phyloP scores from a whole-genome alignment of 148 eudicot species.

The Camellia sinensis region DNA sequence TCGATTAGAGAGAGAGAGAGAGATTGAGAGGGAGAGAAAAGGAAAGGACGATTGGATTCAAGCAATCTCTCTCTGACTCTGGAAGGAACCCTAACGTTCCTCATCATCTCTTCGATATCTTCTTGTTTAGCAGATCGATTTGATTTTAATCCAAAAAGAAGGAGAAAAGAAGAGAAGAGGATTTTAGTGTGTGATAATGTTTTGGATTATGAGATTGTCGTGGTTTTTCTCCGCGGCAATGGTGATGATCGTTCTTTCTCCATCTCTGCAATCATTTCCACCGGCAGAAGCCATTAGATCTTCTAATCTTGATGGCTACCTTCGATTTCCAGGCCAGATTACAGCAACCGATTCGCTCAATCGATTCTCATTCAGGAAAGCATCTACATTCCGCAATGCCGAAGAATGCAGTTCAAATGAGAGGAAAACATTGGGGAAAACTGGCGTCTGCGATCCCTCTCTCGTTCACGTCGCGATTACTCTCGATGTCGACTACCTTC shows the following conservation, averaged over 20 bases:
- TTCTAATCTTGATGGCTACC: conserved; percentile 18
- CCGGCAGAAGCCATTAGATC: conserved; percentile 78
- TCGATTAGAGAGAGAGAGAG: background rate
- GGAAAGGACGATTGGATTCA: background rate
- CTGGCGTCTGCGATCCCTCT: conserved; percentile 62
- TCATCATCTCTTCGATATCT: conserved; percentile 17
- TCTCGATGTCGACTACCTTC: conserved; percentile 69
- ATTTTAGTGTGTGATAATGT: conserved; percentile 36
- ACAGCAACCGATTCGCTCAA: background rate
- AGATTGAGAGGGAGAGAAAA: background rate
- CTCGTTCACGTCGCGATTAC: conserved; percentile 84
- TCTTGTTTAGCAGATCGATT: conserved; percentile 4
- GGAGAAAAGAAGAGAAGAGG: conserved; percentile 1
- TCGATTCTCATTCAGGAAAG: conserved; percentile 34
- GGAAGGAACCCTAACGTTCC: conserved; percentile 43
- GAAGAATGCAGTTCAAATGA: conserved; percentile 27
- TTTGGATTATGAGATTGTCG: conserved; percentile 55
- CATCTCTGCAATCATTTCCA: conserved; percentile 69
- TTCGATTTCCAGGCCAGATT: conserved; percentile 1
- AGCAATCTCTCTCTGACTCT: conserved; percentile 2
- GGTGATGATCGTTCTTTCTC: conserved; percentile 54
- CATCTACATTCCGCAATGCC: conserved; percentile 44
- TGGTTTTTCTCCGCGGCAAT: conserved; percentile 60
- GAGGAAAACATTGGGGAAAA: background rate
- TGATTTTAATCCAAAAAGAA: conserved; percentile 19